Percentiles rank a stretch among this genome's conserved stretches.
Conservation (phyloP, 768 basidiomycete species). For the Termitomyces sp. region DNA sequence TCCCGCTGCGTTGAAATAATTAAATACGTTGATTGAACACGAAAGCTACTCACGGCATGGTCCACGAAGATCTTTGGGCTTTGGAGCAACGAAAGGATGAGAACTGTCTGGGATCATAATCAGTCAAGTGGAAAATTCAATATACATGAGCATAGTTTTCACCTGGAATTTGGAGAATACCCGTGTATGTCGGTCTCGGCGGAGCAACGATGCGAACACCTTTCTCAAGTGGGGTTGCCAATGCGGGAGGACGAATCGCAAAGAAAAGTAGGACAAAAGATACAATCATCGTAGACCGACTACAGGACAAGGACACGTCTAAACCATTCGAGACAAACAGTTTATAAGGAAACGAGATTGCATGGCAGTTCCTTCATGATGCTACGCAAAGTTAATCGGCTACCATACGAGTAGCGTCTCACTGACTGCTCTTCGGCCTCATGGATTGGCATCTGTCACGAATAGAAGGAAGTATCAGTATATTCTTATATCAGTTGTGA, state of each 20-base stretch:
- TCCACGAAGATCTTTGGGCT: slow-evolving; percentile 6
- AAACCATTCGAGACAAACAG: too few species aligned
- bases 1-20: slow-evolving; percentile 5
- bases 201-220: slow-evolving; percentile 9
- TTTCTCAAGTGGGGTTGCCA: background rate
- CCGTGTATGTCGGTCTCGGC: slow-evolving; percentile 3
- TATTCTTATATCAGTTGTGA: too few species aligned
- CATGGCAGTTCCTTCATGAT: background rate
- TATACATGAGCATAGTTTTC: background rate
- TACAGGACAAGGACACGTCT: too few species aligned
- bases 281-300: background rate
- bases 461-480: too few species aligned
- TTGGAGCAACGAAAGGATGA: slow-evolving; percentile 8
- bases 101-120: background rate
- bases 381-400: background rate
- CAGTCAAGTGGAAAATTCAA: background rate
- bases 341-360: too few species aligned
- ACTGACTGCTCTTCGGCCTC: too few species aligned
- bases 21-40: background rate
- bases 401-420: background rate
- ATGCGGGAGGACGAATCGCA: background rate
- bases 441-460: too few species aligned
- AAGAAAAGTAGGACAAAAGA: background rate
- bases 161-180: slow-evolving; percentile 10
- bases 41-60: slow-evolving; percentile 9